These are phyloP conservation scores for Pilaira anomala DNA, from an alignment of 192 early-diverging fungal genomes.

Conservation along the genomic window DNA sequence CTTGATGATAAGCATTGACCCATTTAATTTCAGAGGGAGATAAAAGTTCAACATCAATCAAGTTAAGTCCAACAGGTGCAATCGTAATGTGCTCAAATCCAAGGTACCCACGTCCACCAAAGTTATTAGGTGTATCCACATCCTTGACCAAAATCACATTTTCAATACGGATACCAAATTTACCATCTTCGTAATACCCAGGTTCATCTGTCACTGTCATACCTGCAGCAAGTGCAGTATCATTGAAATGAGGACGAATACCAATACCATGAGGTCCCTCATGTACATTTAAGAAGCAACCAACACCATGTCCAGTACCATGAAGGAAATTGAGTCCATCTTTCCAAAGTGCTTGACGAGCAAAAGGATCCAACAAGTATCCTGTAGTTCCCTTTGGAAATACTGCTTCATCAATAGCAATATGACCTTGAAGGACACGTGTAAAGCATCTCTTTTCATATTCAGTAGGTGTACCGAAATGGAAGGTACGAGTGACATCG, in stretches of 20 bases:
- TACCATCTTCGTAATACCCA: slow-evolving; percentile 95
- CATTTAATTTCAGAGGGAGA: slow-evolving; percentile 74
- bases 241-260: slow-evolving; percentile 69
- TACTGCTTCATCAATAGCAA: slow-evolving; percentile 82
- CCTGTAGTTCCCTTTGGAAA: slow-evolving; percentile 83
- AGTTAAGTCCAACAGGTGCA: slow-evolving; percentile 82
- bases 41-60: slow-evolving; percentile 72
- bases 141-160: slow-evolving; percentile 84
- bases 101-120: slow-evolving; percentile 77
- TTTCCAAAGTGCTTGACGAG: slow-evolving; percentile 84
- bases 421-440: slow-evolving; percentile 97
- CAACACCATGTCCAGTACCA: slow-evolving; percentile 98
- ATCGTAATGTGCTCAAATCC: slow-evolving; percentile 93
- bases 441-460: slow-evolving; percentile 93
- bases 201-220: slow-evolving; percentile 99
- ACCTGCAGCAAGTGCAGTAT: slow-evolving; percentile 73
- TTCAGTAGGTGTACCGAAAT: slow-evolving; percentile 81
- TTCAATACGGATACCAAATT: slow-evolving; percentile 97
- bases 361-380: slow-evolving; percentile 87
- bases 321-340: slow-evolving; percentile 95
- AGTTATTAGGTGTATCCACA: slow-evolving; percentile 73
- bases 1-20: slow-evolving; percentile 83
- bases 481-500: slow-evolving; percentile 93
- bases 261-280: slow-evolving; percentile 96
- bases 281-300: slow-evolving; percentile 91